Base-by-base conservation (phyloP, 306 rosid genomes). In the Spatholobus suberectus region DNA sequence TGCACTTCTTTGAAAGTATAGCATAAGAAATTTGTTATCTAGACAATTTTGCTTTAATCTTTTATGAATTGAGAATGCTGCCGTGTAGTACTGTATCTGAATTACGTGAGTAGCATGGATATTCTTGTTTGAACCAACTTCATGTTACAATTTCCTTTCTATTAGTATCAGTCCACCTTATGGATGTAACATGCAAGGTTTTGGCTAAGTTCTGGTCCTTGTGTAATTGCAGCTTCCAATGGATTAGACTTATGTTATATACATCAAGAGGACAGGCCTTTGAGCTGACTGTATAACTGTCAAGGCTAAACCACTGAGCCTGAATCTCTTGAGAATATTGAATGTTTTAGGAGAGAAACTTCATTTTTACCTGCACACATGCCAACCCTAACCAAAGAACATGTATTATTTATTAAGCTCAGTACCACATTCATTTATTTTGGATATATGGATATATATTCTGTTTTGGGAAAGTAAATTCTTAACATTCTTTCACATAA, bases 1-100 rank as follows among this genome's bases (percentile, higher is more conserved):
- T 84, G 67, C 46, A 10, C 55, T 84, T 46, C 10, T 73, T 84
- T 76, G 78, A 49, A 51, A 68, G 66, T 65, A 35, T 46, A 35
- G 32, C 65, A 15, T 35, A 40, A 65, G 63, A 72, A 65, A 40
- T 34, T 66, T 23, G 38, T 75, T 65, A 34, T 41, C 21, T 37
- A 49, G 65, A 43, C 34, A 35, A 23, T 38, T 65, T 75, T 51
- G 11, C 38, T 67, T 55, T 54, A 26, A 21, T 68, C 18, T 10
- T 68, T 54, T 62, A 61, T 65, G 49, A 65, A 73, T 63, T 77
- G 54, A 66, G 24, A 77, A 46, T 24, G 15, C 43, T 26, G 6
- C 17, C 38, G 17, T 5, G 23, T 63, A 7, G 40, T 23, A 66
- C 57, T 38, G 47, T 61, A n/a, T 83, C 3, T 67, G 72, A 57